Evolutionary conservation across 768 basidiomycete species (phyloP).

Genomic region (Leccinum obscurum): DNA sequence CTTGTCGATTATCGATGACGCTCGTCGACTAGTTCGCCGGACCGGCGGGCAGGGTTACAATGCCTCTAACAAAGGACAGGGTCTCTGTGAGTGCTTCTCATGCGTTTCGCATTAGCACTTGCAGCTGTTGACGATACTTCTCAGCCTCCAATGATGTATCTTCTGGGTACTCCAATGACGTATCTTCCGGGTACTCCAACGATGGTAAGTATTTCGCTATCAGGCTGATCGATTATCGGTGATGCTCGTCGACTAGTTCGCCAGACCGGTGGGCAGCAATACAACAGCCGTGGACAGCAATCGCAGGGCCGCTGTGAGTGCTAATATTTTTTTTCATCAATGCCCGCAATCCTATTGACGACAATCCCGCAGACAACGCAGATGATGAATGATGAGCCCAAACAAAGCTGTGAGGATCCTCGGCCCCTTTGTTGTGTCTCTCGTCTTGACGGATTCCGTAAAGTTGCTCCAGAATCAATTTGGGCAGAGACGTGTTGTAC

Average conservation of each 20-base stretch:
- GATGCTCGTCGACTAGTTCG: constrained; percentile 34
- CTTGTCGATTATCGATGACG: constrained; percentile 14
- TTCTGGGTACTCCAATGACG: not conserved
- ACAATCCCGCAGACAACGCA: constrained; percentile 51
- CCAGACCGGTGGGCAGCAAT: constrained; percentile 57
- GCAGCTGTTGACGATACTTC: not conserved
- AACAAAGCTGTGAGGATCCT: constrained; percentile 43
- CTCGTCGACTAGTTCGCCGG: constrained; percentile 40
- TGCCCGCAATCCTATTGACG: constrained; percentile 8
- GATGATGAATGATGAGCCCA: constrained; percentile 54
- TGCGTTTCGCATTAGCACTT: not conserved
- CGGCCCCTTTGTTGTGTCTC: not conserved
- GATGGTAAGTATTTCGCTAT: not conserved
- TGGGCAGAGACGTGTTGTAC: not conserved
- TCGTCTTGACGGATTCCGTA: not conserved
- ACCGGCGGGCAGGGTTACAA: constrained; percentile 70
- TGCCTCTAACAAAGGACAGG: constrained; percentile 46
- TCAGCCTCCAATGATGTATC: not conserved
- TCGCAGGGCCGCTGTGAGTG: constrained; percentile 27
- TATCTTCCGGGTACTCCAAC: too few relatives aligned
- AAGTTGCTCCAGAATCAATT: not conserved
- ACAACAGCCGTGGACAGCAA: constrained; percentile 14
- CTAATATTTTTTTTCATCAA: not conserved
- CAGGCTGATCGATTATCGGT: constrained; percentile 10
- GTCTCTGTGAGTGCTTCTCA: constrained; percentile 6